These are phyloP conservation scores for Centrapalus pauciflorus DNA, from an alignment of 129 eudicot species.

Conservation along the genomic window DNA sequence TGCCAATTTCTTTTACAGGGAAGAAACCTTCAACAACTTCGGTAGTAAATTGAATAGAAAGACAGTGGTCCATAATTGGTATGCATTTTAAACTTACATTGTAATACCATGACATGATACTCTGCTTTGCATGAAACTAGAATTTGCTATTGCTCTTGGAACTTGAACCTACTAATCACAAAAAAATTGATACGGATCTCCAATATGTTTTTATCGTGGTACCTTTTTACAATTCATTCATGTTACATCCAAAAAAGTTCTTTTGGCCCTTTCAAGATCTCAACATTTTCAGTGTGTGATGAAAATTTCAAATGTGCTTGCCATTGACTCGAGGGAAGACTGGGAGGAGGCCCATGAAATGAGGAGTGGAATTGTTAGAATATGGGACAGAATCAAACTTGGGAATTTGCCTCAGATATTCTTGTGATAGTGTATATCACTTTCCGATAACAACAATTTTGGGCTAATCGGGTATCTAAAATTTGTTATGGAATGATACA, in stretches of 20 bases:
- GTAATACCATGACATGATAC: neutral
- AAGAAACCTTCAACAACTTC: conserved; percentile 87
- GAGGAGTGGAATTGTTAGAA: neutral
- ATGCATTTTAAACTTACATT: conserved; percentile 2
- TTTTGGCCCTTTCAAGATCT: neutral
- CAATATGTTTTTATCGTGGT: no score
- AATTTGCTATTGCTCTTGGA: neutral
- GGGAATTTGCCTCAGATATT: no score
- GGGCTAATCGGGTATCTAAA: no score
- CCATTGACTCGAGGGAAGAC: neutral
- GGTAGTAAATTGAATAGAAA: conserved; percentile 72
- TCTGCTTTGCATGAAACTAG: neutral
- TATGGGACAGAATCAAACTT: no score
- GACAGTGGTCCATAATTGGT: conserved; percentile 93
- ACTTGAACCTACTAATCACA: neutral
- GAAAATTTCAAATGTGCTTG: neutral
- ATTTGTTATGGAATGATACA: no score
- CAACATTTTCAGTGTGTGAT: neutral
- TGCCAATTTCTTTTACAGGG: conserved; percentile 44
- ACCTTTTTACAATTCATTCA: neutral
- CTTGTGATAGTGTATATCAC: no score
- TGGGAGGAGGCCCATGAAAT: neutral
- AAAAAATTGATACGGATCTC: no score
- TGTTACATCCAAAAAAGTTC: neutral
- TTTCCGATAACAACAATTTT: no score